These are phyloP conservation scores for Populus trichocarpa DNA, from an alignment of 441 rosid genomes.

Conservation along the genomic window DNA sequence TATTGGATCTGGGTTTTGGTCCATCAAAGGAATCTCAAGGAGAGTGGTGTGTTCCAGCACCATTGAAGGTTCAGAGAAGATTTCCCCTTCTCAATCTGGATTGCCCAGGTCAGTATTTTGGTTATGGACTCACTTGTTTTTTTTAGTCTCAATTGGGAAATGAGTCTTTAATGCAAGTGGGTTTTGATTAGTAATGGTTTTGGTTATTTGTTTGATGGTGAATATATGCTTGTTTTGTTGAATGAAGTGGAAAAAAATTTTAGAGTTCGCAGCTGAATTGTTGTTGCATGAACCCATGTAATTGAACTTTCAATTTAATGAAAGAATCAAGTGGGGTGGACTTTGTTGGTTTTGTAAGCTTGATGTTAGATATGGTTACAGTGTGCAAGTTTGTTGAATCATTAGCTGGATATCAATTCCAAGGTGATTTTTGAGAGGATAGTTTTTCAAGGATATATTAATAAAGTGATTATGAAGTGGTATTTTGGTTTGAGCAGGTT, in stretches of 20 bases:
- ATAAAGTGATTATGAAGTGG: not conserved
- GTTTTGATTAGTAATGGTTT: not conserved
- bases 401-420: conserved; percentile 2
- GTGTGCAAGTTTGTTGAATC: not conserved
- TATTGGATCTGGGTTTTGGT: conserved; percentile 65
- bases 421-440: not conserved
- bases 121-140: conserved; percentile 7
- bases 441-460: not conserved
- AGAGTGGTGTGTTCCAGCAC: conserved; percentile 57
- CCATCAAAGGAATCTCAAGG: conserved; percentile 31
- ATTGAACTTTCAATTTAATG: not conserved
- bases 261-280: not conserved
- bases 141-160: not conserved
- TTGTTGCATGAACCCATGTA: conserved; percentile 12
- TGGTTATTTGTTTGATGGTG: not conserved
- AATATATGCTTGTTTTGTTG: not conserved
- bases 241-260: not conserved
- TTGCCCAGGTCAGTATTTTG: conserved; percentile 46
- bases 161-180: conserved; percentile 9
- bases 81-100: conserved; percentile 54
- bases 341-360: not conserved
- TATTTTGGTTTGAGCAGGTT: not conserved
- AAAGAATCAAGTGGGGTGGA: not conserved
- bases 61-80: conserved; percentile 43
- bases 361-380: not conserved